Conservation (phyloP, 139 green algal species). For the Picochlorum sp. region DNA sequence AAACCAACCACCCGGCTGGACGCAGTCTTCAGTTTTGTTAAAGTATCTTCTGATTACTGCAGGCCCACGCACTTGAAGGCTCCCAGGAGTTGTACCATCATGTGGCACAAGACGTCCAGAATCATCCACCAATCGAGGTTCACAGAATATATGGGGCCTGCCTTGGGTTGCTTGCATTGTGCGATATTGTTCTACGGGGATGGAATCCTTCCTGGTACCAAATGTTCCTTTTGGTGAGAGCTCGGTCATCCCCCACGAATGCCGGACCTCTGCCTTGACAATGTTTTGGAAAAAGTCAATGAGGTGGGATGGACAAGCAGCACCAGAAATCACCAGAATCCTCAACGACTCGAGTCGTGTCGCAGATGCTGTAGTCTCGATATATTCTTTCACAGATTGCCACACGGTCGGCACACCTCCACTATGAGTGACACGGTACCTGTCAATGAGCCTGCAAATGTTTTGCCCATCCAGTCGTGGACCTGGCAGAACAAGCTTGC, state of each 20-base stretch:
- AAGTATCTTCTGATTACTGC: slow-evolving; percentile 48
- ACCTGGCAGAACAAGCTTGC: slow-evolving; percentile 60
- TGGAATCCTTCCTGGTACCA: slow-evolving; percentile 33
- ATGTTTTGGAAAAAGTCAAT: slow-evolving; percentile 23
- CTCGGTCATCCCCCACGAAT: slow-evolving; percentile 74
- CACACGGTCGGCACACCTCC: slow-evolving; percentile 71
- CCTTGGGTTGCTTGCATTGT: slow-evolving; percentile 35
- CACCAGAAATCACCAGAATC: slow-evolving; percentile 49
- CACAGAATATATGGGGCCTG: slow-evolving; percentile 41
- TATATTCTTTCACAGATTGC: slow-evolving; percentile 45
- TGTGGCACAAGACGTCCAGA: slow-evolving; percentile 30
- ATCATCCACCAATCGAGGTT: slow-evolving; percentile 61
- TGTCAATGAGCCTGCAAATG: slow-evolving; percentile 51
- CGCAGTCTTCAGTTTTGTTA: slow-evolving; percentile 6
- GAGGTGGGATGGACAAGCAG: slow-evolving; percentile 40
- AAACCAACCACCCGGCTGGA: slow-evolving; percentile 42
- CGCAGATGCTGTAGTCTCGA: slow-evolving; percentile 18
- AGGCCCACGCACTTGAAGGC: slow-evolving; percentile 62
- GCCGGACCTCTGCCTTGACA: slow-evolving; percentile 48
- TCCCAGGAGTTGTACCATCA: slow-evolving; percentile 42
- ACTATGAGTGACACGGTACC: slow-evolving; percentile 32
- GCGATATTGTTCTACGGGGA: not conserved
- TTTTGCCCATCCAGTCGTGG: slow-evolving; percentile 54
- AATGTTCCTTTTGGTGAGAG: slow-evolving; percentile 50
- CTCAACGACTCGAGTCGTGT: slow-evolving; percentile 35